phyloP scores from a whole-genome alignment of 441 rosid genomes.

The Omphalea diandra region DNA sequence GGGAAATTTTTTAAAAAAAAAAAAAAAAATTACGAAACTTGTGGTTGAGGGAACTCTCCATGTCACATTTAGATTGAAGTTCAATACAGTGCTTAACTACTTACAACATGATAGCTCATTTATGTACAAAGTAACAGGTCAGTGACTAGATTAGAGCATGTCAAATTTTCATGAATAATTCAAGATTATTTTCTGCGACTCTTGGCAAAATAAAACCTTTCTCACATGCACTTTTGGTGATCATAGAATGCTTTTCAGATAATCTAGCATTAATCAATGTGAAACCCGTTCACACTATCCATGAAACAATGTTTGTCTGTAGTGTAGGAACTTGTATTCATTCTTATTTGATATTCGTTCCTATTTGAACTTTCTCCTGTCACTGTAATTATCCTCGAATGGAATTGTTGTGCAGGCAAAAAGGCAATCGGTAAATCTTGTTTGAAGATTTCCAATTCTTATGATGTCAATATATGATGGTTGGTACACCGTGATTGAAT shows the following conservation, averaged over 20 bases:
- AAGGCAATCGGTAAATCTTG: constrained; percentile 26
- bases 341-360: no score
- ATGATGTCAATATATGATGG: background rate
- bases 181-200: background rate
- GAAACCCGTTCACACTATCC: background rate
- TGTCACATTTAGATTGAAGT: no score
- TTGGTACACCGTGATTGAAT: background rate
- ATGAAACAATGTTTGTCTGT: background rate
- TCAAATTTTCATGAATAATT: background rate
- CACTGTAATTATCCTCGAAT: background rate
- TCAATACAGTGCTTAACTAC: no score
- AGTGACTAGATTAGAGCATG: no score
- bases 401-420: constrained; percentile 23
- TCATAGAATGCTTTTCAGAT: background rate
- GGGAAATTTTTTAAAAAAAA: no score
- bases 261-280: background rate
- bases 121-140: no score
- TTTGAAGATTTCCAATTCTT: constrained; percentile 22
- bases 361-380: background rate
- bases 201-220: background rate
- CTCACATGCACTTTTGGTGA: background rate
- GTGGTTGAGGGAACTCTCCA: no score
- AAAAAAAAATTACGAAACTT: no score
- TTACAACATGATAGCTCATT: no score
- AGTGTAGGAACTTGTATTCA: background rate